Base-by-base conservation (phyloP, 2,329 filamentous ascomycete genomes). In the Trichoderma breve region DNA sequence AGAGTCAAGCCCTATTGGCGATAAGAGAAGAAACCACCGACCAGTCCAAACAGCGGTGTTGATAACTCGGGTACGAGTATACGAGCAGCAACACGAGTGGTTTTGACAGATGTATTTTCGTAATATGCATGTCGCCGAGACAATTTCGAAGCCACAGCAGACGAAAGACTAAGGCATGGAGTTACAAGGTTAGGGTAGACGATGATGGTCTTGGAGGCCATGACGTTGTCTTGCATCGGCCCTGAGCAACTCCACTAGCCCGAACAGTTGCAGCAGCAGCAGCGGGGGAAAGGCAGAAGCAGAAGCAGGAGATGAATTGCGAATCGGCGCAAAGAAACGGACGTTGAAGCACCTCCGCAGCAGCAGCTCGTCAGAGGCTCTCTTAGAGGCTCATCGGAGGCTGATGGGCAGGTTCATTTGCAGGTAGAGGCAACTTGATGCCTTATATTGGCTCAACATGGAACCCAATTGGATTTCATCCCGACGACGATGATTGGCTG, bases 151-250 rank as follows among this genome's bases (percentile, higher is more conserved):
- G 66, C 60, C 66, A 53, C 57, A 70, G 66, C 57, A 53, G 26
- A 28, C 30, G 28, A 61, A 61, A 53, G 32, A 15, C 32, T 21
- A 24, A 67, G 51, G 51, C 11, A 67, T 57, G 64, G 51, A 67
- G 51, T 30, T 64, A 51, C 61, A 47, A 63, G 15, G 15, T 21
- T 60, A 60, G 57, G 61, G 61, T 51, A 36, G 64, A 12, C 11
- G 24, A 58, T 24, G 32, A 55, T 21, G 34, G 47, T 21, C 30
- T 32, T 12, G 11, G 51, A 28, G 7, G 62, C 51, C 64, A 70
- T 70, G 66, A 70, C 66, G 66, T 70, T 62, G 66, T 28, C 36
- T 28, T 61, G 66, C 66, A 70, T 70, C 18, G 28, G 66, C 39
- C 66, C 66, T 61, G 57, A 70, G 36, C 57, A 70, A 43, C 55